phyloP scores from a whole-genome alignment of 192 early-diverging fungal genomes.

The Diversispora eburnea region DNA sequence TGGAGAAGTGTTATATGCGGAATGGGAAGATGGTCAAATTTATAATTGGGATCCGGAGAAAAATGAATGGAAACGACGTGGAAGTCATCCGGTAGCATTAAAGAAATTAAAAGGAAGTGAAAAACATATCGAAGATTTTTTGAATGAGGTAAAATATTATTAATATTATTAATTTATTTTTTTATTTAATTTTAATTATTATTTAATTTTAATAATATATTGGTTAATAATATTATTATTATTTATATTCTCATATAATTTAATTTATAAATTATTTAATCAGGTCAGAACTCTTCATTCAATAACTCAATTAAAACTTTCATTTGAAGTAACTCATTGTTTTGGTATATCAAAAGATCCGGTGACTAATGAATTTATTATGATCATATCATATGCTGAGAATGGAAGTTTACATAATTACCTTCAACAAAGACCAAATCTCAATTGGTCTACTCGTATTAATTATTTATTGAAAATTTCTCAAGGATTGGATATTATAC shows the following conservation, averaged over 20 bases:
- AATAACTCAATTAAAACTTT: not conserved
- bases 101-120: conserved; percentile 8
- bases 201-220: no score
- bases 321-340: not conserved
- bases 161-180: not conserved
- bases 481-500: not conserved
- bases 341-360: conserved; percentile 2
- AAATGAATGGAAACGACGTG: not conserved
- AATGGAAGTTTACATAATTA: not conserved
- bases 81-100: not conserved
- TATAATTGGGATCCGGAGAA: not conserved
- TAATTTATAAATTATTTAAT: no score
- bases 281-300: not conserved
- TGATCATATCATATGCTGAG: not conserved
- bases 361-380: conserved; percentile 11
- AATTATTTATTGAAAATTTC: not conserved
- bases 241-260: no score
- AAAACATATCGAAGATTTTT: not conserved
- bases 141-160: not conserved
- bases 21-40: not conserved
- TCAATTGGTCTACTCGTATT: not conserved
- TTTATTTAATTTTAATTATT: not conserved
- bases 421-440: not conserved
- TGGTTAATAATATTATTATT: not conserved
- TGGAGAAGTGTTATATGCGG: not conserved